These are phyloP conservation scores for Silene uniflora DNA, from an alignment of 148 eudicot species.

Conservation along the genomic window DNA sequence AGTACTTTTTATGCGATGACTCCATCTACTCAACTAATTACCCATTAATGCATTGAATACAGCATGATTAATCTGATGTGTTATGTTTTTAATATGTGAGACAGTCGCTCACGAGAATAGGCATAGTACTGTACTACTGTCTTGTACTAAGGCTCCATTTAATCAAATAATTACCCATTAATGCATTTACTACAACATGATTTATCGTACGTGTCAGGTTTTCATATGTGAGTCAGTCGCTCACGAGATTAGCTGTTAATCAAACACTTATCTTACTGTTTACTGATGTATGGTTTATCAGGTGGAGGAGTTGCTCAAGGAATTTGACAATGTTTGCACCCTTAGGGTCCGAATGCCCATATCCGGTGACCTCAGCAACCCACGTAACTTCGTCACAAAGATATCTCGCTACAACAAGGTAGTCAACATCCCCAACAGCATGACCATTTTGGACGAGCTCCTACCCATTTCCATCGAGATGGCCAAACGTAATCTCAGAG, in stretches of 20 bases:
- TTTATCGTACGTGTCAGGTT: no score
- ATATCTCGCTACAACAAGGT: constrained; percentile 39
- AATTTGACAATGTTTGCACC: constrained; percentile 81
- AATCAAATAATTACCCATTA: no score
- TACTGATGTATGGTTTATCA: neutral
- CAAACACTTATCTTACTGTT: no score
- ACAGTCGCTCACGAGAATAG: no score
- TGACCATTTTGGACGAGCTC: constrained; percentile 43
- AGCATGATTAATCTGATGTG: no score
- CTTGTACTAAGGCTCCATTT: no score
- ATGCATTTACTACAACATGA: no score
- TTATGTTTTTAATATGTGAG: no score
- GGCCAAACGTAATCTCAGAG: constrained; percentile 42
- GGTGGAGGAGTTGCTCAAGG: constrained; percentile 54
- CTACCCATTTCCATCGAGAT: constrained; percentile 46
- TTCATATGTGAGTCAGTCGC: no score
- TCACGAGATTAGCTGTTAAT: no score
- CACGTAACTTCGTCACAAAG: constrained; percentile 46
- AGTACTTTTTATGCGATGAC: neutral
- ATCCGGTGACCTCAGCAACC: constrained; percentile 56
- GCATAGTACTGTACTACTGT: no score
- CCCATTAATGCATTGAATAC: neutral
- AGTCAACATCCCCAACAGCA: constrained; percentile 44
- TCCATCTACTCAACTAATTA: neutral
- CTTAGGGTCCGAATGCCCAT: constrained; percentile 88